Percentiles rank a stretch among this genome's conserved stretches.
Conservation (phyloP, 805 yeast genomes). For the Cephaloascus fragrans region DNA sequence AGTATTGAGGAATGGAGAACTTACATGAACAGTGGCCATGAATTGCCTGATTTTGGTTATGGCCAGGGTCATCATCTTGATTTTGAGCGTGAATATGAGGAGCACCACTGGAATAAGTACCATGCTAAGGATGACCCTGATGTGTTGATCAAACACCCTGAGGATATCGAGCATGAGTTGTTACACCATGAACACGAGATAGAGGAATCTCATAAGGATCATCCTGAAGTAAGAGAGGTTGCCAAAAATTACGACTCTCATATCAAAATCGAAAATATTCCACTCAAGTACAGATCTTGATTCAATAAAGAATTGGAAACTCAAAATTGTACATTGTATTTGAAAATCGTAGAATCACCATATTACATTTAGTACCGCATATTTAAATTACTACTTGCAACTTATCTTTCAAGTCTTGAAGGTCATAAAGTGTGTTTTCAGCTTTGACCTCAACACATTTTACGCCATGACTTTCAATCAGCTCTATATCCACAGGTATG, state of each 20-base stretch:
- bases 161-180: conserved; percentile 81
- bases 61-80: conserved; percentile 95
- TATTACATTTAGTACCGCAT: no score
- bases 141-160: conserved; percentile 70
- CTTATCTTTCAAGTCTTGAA: conserved; percentile 24
- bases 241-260: conserved; percentile 26
- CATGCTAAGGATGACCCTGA: conserved; percentile 78
- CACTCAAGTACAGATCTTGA: conserved; percentile 16
- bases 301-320: no score
- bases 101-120: conserved; percentile 86
- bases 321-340: no score
- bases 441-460: conserved; percentile 31
- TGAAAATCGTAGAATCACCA: no score
- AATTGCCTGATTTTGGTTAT: conserved; percentile 83
- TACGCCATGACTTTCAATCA: conserved; percentile 33
- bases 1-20: conserved; percentile 60
- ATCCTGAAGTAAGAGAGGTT: conserved; percentile 17
- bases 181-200: conserved; percentile 82
- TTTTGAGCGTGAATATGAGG: conserved; percentile 87
- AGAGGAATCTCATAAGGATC: conserved; percentile 37
- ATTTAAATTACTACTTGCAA: conserved; percentile 6
- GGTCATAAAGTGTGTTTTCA: conserved; percentile 25
- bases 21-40: conserved; percentile 52
- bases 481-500: conserved; percentile 36
- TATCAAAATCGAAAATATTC: conserved; percentile 24